Percentiles rank a stretch among this genome's conserved stretches.
phyloP scores from a whole-genome alignment of 441 rosid genomes.

The Erysimum cheiri region DNA sequence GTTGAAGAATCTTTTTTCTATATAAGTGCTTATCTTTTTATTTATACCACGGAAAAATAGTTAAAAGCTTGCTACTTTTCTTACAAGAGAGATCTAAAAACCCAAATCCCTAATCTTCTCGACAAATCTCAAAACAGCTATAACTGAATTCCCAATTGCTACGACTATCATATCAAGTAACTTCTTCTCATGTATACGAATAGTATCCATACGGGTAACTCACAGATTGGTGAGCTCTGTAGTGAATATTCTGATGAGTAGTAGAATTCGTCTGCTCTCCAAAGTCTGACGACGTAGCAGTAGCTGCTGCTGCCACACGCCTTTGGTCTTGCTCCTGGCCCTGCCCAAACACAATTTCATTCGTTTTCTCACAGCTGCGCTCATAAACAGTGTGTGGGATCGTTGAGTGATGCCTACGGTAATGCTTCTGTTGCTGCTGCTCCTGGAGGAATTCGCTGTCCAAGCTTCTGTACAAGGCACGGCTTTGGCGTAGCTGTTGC shows the following conservation, averaged over 20 bases:
- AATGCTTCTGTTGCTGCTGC: slow-evolving; percentile 60
- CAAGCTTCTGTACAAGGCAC: slow-evolving; percentile 72
- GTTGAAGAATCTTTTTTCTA: slow-evolving; percentile 21
- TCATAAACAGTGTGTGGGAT: slow-evolving; percentile 72
- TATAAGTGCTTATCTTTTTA: slow-evolving; percentile 13
- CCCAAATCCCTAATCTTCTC: slow-evolving; percentile 31
- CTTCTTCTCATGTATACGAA: slow-evolving; percentile 36
- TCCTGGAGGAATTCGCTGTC: slow-evolving; percentile 61
- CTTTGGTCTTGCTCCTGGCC: slow-evolving; percentile 62
- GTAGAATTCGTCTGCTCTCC: slow-evolving; percentile 50
- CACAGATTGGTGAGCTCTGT: slow-evolving; percentile 44
- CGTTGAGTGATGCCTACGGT: slow-evolving; percentile 65
- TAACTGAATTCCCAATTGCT: slow-evolving; percentile 39
- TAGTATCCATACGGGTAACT: slow-evolving; percentile 51
- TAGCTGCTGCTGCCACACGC: slow-evolving; percentile 43
- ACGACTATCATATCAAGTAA: slow-evolving; percentile 31
- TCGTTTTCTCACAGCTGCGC: slow-evolving; percentile 67
- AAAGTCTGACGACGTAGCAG: slow-evolving; percentile 60
- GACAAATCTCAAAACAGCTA: slow-evolving; percentile 39
- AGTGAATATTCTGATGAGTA: slow-evolving; percentile 51
- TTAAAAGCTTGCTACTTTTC: slow-evolving; percentile 7
- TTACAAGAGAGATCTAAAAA: slow-evolving; percentile 30
- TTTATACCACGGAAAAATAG: slow-evolving; percentile 14
- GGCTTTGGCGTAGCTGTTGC: slow-evolving; percentile 80
- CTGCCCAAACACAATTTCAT: slow-evolving; percentile 78